Base-by-base conservation (phyloP, 2,329 filamentous ascomycete genomes). In the Fonsecaea monophora region DNA sequence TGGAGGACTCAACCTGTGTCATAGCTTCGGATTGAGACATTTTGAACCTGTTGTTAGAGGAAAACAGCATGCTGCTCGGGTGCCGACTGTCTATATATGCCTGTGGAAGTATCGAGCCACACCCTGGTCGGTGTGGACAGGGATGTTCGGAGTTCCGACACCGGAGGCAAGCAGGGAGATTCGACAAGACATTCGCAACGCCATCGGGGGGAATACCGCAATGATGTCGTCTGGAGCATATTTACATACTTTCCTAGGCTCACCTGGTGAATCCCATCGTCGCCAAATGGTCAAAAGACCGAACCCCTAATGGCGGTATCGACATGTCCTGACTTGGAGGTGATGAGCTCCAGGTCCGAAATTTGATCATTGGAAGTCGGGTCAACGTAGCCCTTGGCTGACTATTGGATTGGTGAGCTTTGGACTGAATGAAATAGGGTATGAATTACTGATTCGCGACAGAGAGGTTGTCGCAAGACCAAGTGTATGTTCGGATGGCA, bases 71-170 rank as follows among this genome's bases (percentile, higher is more conserved):
- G 18, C 35, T 48, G 21, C n/a, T 48, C 7, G 32, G 35, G 12
- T n/a, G 15, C 6, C 7, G 35, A 2, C 12, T 12, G 32, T 34
- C 25, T 30, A 45, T 45, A 59, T 59, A 59, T 59, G 40, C 56
- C 40, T 40, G 15, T 18, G 13, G 9, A 15, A 21, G 15, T 4
- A 10, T 34, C n/a, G 6, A 48, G 25, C 37, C 25, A 48, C 25
- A 9, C 15, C 13, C n/a, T 37, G n/a, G 4, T 15, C n/a, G 9
- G 21, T 21, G 34, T 12, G 8, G 13, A 54, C 37, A 32, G 57
- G 56, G 63, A 53, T 61, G 34, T 38, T 66, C 64, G 64, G 64
- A 66, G 34, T 48, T 62, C 64, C 64, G 64, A 56, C 15, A 40
- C 15, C 30, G 8, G 12, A 4, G 34, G 8, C 25, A 18, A 21